phyloP scores from a whole-genome alignment of 2,329 filamentous ascomycete species.

The Cordyceps tenuipes region DNA sequence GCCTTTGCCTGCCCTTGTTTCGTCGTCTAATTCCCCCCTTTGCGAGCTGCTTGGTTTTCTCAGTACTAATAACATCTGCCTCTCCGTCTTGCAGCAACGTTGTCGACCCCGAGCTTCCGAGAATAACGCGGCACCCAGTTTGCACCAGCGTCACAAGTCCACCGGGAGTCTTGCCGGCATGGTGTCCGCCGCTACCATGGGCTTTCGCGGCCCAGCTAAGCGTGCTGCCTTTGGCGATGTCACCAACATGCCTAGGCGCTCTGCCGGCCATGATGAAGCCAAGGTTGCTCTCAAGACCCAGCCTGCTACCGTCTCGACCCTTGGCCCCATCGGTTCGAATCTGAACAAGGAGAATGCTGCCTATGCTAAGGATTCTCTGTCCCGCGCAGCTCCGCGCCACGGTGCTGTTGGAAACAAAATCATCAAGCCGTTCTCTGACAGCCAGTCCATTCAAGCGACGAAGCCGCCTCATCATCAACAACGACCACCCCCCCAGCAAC shows the following conservation, averaged over 20 bases:
- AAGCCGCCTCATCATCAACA: constrained; percentile 8
- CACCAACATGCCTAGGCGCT: constrained; percentile 54
- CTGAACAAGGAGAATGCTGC: constrained; percentile 38
- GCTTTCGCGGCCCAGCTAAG: constrained; percentile 48
- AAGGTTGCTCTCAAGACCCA: constrained; percentile 28
- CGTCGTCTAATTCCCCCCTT: neutral
- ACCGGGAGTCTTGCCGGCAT: constrained; percentile 46
- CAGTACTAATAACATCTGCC: constrained; percentile 8
- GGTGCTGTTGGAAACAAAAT: constrained; percentile 12
- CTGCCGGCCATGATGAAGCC: constrained; percentile 23
- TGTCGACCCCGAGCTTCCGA: constrained; percentile 40
- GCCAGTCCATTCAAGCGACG: neutral
- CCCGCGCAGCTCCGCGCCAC: constrained; percentile 17
- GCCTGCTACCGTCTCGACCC: constrained; percentile 19
- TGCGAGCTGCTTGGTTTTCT: constrained; percentile 10
- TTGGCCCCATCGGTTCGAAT: constrained; percentile 18
- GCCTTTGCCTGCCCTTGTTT: constrained; percentile 1
- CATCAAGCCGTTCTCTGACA: constrained; percentile 10
- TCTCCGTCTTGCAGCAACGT: constrained; percentile 22
- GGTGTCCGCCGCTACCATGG: constrained; percentile 19
- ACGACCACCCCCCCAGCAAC: neutral
- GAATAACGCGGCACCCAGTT: constrained; percentile 39
- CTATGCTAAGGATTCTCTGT: constrained; percentile 15
- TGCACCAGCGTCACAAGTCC: constrained; percentile 80
- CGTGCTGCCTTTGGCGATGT: constrained; percentile 75